Conservation (phyloP, 2,329 filamentous ascomycete species). For the Cladophialophora psammophila region DNA sequence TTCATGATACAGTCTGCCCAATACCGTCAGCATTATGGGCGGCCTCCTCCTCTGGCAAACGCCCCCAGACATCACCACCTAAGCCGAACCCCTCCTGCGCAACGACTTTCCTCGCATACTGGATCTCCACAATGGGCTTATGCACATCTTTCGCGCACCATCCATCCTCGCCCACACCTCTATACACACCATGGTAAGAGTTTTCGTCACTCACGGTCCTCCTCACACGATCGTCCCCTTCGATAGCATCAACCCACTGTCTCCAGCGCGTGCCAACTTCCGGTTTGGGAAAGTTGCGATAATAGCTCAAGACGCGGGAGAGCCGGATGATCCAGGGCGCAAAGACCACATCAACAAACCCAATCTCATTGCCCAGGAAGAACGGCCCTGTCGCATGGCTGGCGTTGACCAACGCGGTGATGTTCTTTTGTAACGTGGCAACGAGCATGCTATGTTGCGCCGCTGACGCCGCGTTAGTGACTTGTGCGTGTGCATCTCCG, state of each 20-base stretch:
- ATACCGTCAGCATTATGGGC: neutral
- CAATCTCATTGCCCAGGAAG: slow-evolving; percentile 66
- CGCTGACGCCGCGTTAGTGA: slow-evolving; percentile 16
- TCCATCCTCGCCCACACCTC: slow-evolving; percentile 38
- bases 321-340: slow-evolving; percentile 77
- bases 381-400: slow-evolving; percentile 70
- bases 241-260: slow-evolving; percentile 74
- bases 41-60: slow-evolving; percentile 30
- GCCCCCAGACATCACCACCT: slow-evolving; percentile 38
- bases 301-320: slow-evolving; percentile 69
- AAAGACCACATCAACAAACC: slow-evolving; percentile 76
- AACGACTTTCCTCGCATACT: slow-evolving; percentile 36
- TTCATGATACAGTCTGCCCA: neutral
- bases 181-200: slow-evolving; percentile 57
- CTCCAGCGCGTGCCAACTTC: slow-evolving; percentile 70
- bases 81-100: slow-evolving; percentile 38
- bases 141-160: slow-evolving; percentile 30
- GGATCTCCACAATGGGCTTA: slow-evolving; percentile 37
- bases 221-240: slow-evolving; percentile 67
- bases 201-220: slow-evolving; percentile 72
- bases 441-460: slow-evolving; percentile 37
- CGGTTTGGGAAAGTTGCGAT: slow-evolving; percentile 71
- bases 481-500: slow-evolving; percentile 19
- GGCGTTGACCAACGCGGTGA: slow-evolving; percentile 67
- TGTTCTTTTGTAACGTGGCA: slow-evolving; percentile 64